Base-by-base conservation (phyloP, 1,284 basidiomycete genomes). In the Athelia psychrophila region DNA sequence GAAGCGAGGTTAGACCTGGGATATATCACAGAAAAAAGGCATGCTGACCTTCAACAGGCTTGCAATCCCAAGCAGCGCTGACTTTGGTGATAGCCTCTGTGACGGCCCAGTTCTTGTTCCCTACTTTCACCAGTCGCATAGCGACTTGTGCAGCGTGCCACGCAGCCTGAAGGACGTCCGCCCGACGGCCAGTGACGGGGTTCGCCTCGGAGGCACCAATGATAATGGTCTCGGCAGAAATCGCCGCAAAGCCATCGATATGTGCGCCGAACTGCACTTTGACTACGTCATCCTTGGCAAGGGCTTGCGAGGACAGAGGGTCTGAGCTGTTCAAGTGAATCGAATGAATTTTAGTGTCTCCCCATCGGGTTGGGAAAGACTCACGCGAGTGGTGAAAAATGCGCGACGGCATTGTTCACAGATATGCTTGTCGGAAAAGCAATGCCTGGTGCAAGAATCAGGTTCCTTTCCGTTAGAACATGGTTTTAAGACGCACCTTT, bases 241-340 rank as follows among this genome's bases (percentile, higher is more conserved):
- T 83, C 51, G 91, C 81, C 20, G 93, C 91, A 66, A 88, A 94
- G 55, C 93, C 96, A 70, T 99, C 96, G 70, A 99, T 95, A 69
- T 98, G 96, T 32, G 95, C 93, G 54, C 96, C 96, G 57, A 98
- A 77, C 72, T 96, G 92, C 58, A 99, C 76, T 76, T 98, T 98
- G 64, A 98, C 96, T 51, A 98, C 87, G 67, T 99, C 96, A 58
- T 87, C 86, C 61, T 93, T 91, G 52, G 86, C 87, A 59, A 99
- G 81, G 27, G 71, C 74, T 61, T 84, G 83, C 4, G 74, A 72
- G 20, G 87, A 82, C 55, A 81, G 78, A 10, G 83, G 72, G 71
- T 92, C 89, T 33, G 90, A 90, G 56, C 86, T 88, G 63, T 44
- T 50, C 18, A 13, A 13, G 35, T 47, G 50, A 50, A 20, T 30